phyloP scores from a whole-genome alignment of 805 yeast genomes.

The Grigorovia jiainica region DNA sequence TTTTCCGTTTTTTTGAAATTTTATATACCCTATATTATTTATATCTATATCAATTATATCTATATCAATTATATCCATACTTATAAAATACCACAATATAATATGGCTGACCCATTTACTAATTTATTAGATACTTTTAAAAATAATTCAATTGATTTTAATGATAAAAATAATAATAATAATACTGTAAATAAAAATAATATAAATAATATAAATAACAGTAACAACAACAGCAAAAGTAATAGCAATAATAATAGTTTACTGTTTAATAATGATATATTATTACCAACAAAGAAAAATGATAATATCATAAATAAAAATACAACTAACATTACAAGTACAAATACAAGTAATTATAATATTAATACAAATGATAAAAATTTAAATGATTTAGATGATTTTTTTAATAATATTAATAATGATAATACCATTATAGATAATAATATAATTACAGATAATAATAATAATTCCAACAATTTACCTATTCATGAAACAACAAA shows the following conservation, averaged over 20 bases:
- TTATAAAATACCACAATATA: background rate
- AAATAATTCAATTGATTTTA: constrained; percentile 11
- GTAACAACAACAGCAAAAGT: no score
- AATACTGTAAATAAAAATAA: background rate
- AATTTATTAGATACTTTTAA: constrained; percentile 30
- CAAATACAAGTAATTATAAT: background rate
- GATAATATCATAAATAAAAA: background rate
- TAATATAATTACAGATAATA: background rate
- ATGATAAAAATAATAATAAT: background rate
- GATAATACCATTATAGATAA: background rate
- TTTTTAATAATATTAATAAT: background rate
- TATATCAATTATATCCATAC: no score
- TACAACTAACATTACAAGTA: background rate
- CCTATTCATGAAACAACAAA: no score
- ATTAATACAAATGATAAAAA: constrained; percentile 10
- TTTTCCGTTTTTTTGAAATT: no score
- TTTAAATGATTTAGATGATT: constrained; percentile 12
- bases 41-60: no score
- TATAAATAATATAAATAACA: background rate
- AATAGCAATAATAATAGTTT: no score
- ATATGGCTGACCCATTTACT: constrained; percentile 36
- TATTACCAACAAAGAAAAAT: background rate
- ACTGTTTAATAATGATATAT: background rate
- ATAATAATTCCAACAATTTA: background rate
- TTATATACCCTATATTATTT: no score